Evolutionary conservation across 441 rosid genomes (phyloP), one percentile per base, ranked within the genome.

Genomic region (Aleurites moluccanus): DNA sequence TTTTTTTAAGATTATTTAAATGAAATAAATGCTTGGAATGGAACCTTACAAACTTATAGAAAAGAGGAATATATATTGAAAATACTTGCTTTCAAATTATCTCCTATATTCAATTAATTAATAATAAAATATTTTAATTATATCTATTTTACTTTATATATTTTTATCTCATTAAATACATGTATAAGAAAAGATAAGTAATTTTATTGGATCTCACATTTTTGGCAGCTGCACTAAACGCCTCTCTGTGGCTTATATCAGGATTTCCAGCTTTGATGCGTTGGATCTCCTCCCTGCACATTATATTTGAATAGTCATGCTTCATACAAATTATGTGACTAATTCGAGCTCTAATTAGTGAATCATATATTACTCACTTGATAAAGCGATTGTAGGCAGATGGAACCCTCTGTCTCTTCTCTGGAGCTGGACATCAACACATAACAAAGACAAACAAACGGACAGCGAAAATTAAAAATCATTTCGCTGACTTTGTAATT

Each of bases 351-450:
- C n/a, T n/a, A n/a, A n/a, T n/a, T n/a, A n/a, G n/a, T n/a, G n/a
- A n/a, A n/a, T n/a, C n/a, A n/a, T n/a, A n/a, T n/a, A n/a, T 35
- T n/a, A 79, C 96, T 88, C 78, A 95, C 98, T 93, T 95, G 88
- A 95, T 93, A 85, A 95, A 95, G 82, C 99, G 92, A 86, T 94
- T 94, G 88, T 94, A 94, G 67, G 99, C 99, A 49, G 99, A 94
- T 81, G 99, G 99, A 88, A 94, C 97, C 89, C 99, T 89, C 86
- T 92, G 98, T 86, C 99, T 86, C 90, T 94, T 94, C 87, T 94
- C 98, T 52, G 99, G 99, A 75, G 97, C 99, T 94, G 98, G 83
- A 85, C 80, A 80, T 72, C 74, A 38, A 84, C 75, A 83, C 84
- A 83, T 75, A 82, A 57, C 85, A 81, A 67, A 82, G 79, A 80